phyloP scores from a whole-genome alignment of 352 stramenopile genomes.

The Pythium sp. region DNA sequence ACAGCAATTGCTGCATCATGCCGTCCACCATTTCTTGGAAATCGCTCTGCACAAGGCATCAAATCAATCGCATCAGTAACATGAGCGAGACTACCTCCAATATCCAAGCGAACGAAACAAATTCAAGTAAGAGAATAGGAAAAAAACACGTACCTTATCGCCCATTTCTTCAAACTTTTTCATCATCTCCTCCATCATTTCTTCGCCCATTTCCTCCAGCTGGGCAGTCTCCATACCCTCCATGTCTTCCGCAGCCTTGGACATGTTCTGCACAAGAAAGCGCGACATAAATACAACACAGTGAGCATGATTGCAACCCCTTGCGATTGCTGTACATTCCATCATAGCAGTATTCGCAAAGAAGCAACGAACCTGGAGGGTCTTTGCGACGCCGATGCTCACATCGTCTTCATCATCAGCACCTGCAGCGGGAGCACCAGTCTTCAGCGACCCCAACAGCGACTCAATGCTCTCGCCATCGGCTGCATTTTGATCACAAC shows the following conservation, averaged over 20 bases:
- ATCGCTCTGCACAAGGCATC: constrained; percentile 51
- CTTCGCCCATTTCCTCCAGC: constrained; percentile 89
- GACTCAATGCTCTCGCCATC: constrained; percentile 70
- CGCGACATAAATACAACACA: background rate
- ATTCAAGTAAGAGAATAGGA: background rate
- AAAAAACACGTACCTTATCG: constrained; percentile 70
- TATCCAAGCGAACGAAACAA: background rate
- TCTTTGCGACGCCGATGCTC: constrained; percentile 81
- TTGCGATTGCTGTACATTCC: background rate
- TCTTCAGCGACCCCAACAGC: constrained; percentile 59
- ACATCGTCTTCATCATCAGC: constrained; percentile 65
- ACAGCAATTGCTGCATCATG: constrained; percentile 98
- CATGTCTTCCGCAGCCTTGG: constrained; percentile 85
- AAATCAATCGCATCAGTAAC: background rate
- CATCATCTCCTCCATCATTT: constrained; percentile 97
- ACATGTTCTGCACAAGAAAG: constrained; percentile 66
- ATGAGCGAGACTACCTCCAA: background rate
- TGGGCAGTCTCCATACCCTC: constrained; percentile 78
- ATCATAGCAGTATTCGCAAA: constrained; percentile 3
- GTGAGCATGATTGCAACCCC: background rate
- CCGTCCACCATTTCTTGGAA: constrained; percentile 94
- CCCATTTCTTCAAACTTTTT: constrained; percentile 94
- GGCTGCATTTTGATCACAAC: constrained; percentile 22
- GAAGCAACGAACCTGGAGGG: constrained; percentile 50
- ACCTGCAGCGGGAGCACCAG: constrained; percentile 3